Percentiles rank a stretch among this genome's conserved stretches.
phyloP scores from a whole-genome alignment of 192 early-diverging fungal genomes.

The Coemansia sp. region DNA sequence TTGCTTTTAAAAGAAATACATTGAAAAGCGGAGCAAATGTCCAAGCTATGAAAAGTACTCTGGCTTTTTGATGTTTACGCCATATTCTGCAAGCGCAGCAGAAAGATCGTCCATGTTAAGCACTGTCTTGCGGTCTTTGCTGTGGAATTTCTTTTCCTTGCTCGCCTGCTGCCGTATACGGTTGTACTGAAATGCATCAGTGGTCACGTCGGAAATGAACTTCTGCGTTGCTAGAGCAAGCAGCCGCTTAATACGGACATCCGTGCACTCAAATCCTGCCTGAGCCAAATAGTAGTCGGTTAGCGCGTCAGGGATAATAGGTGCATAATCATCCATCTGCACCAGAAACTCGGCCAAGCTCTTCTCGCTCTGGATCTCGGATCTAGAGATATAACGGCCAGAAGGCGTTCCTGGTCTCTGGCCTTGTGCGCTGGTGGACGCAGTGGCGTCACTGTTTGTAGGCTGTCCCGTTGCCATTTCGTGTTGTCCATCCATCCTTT shows the following conservation, averaged over 20 bases:
- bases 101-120: constrained; percentile 93
- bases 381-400: constrained; percentile 35
- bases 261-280: constrained; percentile 69
- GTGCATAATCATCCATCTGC: constrained; percentile 65
- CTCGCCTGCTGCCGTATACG: constrained; percentile 62
- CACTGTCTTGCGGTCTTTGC: constrained; percentile 78
- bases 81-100: constrained; percentile 86
- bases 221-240: constrained; percentile 76
- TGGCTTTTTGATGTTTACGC: constrained; percentile 93
- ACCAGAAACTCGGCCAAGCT: constrained; percentile 81
- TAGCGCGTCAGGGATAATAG: constrained; percentile 89
- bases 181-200: constrained; percentile 72
- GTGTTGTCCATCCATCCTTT: too few relatives aligned
- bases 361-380: constrained; percentile 64
- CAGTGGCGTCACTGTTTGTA: background rate
- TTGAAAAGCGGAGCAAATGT: background rate
- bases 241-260: constrained; percentile 66
- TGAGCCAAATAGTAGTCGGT: constrained; percentile 86
- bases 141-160: constrained; percentile 55
- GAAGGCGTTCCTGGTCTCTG: constrained; percentile 16
- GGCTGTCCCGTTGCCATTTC: too few relatives aligned
- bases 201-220: constrained; percentile 73
- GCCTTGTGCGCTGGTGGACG: background rate
- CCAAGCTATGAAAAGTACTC: constrained; percentile 76
- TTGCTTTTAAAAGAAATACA: constrained; percentile 3